Evolutionary conservation across 2,329 filamentous ascomycete species (phyloP).

Genomic region (Calcarisporium arbuscula): DNA sequence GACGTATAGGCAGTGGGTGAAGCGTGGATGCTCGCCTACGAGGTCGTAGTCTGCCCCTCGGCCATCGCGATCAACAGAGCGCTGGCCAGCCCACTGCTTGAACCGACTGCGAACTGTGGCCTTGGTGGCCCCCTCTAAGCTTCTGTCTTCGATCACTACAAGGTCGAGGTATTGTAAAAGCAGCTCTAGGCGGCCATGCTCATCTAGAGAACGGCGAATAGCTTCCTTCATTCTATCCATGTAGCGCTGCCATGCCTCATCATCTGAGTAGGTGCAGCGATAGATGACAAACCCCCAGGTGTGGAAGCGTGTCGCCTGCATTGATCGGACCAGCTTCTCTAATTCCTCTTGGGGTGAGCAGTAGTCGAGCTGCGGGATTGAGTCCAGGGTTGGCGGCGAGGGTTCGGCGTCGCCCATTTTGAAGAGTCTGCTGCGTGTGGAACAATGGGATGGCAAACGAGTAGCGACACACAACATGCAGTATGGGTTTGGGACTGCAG

Average conservation of each 20-base stretch:
- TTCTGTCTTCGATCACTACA: not conserved
- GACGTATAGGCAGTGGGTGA: constrained; percentile 3
- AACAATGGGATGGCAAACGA: too few relatives aligned
- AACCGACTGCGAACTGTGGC: not conserved
- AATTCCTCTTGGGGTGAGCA: too few relatives aligned
- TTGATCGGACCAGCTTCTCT: too few relatives aligned
- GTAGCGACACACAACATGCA: too few relatives aligned
- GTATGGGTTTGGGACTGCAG: too few relatives aligned
- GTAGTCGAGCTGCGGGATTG: not conserved
- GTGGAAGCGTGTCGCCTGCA: constrained; percentile 7
- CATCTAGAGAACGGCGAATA: not conserved
- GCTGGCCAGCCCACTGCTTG: constrained; percentile 1
- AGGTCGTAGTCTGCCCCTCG: not conserved
- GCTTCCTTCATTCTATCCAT: constrained; percentile 1
- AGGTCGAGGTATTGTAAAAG: constrained; percentile 1
- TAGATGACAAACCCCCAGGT: constrained; percentile 14
- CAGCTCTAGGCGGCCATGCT: not conserved
- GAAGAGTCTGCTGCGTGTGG: too few relatives aligned
- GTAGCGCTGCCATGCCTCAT: constrained; percentile 5
- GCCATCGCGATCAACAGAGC: not conserved
- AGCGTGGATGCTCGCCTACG: too few relatives aligned
- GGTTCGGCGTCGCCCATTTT: too few relatives aligned
- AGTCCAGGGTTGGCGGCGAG: not conserved
- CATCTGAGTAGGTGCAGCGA: constrained; percentile 12
- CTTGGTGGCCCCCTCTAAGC: not conserved